Percentiles rank a stretch among this genome's conserved stretches.
These are phyloP conservation scores for Alternaria sp. DNA, from an alignment of 2,329 filamentous ascomycete species.

Conservation along the genomic window DNA sequence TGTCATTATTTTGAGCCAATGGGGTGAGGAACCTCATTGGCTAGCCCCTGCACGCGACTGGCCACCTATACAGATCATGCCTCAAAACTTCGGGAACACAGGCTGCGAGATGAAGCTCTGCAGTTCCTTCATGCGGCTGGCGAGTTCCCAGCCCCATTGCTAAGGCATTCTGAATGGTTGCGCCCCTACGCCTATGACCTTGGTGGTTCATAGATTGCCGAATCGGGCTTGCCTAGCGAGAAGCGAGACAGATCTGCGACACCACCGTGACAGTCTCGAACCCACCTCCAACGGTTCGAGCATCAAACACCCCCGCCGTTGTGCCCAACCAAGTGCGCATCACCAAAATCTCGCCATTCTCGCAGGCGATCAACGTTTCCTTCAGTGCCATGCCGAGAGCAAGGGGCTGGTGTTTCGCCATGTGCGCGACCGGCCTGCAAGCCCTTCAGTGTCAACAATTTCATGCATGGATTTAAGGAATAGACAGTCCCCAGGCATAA, in stretches of 20 bases:
- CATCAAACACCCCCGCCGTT: slow-evolving; percentile 39
- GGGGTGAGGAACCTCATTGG: slow-evolving; percentile 17
- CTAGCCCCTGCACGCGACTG: slow-evolving; percentile 27
- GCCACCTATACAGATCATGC: slow-evolving; percentile 40
- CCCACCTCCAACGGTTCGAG: slow-evolving; percentile 44
- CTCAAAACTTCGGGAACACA: slow-evolving; percentile 41
- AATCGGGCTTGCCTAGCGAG: slow-evolving; percentile 33
- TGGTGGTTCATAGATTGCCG: slow-evolving; percentile 37
- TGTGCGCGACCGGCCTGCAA: slow-evolving; percentile 36
- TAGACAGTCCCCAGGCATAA: slow-evolving; percentile 37
- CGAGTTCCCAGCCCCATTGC: slow-evolving; percentile 33
- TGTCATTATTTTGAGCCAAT: slow-evolving; percentile 32
- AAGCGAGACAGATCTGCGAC: slow-evolving; percentile 53
- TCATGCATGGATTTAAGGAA: slow-evolving; percentile 54
- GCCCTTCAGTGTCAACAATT: slow-evolving; percentile 43
- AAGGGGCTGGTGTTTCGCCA: slow-evolving; percentile 52
- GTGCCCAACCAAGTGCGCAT: slow-evolving; percentile 29
- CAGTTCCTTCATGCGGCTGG: slow-evolving; percentile 41
- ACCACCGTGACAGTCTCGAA: slow-evolving; percentile 46
- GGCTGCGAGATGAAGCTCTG: slow-evolving; percentile 40
- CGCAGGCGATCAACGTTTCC: slow-evolving; percentile 39
- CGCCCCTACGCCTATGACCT: slow-evolving; percentile 26
- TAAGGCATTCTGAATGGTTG: slow-evolving; percentile 36
- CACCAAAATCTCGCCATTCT: slow-evolving; percentile 43
- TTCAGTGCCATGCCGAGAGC: slow-evolving; percentile 42